Base-by-base conservation (phyloP, 1,284 basidiomycete genomes). In the Porphyrellus sp. region DNA sequence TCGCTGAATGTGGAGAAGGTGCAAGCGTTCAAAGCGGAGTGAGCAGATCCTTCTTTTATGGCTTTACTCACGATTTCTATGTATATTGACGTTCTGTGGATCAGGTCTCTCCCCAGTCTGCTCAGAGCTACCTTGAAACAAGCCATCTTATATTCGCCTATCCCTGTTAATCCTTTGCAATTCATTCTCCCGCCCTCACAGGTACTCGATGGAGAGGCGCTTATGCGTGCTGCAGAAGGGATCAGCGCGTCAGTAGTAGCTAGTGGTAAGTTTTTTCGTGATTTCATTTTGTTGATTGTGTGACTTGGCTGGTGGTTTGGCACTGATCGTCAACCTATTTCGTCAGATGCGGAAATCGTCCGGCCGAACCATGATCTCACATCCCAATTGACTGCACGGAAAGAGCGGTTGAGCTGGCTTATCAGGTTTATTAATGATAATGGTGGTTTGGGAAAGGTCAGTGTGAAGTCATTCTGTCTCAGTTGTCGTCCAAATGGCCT, bases 401-500 rank as follows among this genome's bases (percentile, higher is more conserved):
- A 88, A 56, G 82, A 84, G 39, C 79, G 91, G 38, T 74, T 97
- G 16, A 83, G 81, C 46, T 89, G 89, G 74, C 77, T 99, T 9
- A 91, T 97, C 61, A 77, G 78, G 18, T 97, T 95, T 68, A 88
- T 99, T 58, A 91, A 91, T 48, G 83, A 87, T 52, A 96, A 96
- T 67, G 85, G 81, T 0, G 85, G 85, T 3, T 74, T 95, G 25
- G 74, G 75, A 24, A 90, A 89, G 75, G 91, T 89, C 34, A 60
- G 71, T 53, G 18, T 18, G 21, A 28, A 15, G 20, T 49, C 12
- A 21, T 41, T 33, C 9, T 0, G n/a, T 28, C 41, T 34, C n/a
- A 18, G 3, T 18, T 21, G 12, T 21, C 25, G 3, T 42, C 34
- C 44, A 41, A 56, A 49, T 16, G 28, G 44, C 18, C 0, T 33